Base-by-base conservation (phyloP, 1,139 yeast genomes). In the Kodamaea sp. region DNA sequence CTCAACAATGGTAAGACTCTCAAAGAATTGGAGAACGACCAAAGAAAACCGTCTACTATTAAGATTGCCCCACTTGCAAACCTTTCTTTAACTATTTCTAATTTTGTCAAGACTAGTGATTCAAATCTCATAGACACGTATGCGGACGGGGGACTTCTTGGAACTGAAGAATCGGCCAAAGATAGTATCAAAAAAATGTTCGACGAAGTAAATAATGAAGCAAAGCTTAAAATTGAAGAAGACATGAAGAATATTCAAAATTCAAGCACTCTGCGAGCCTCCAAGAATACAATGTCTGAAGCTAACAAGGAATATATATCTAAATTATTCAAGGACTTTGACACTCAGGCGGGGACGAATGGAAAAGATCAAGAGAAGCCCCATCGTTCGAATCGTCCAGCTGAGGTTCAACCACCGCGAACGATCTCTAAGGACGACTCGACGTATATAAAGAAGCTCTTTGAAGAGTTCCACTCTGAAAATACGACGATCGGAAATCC, bases 41-140 rank as follows among this genome's bases (percentile, higher is more conserved):
- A 35, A 26, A 28, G 28, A 1, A 26, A 34, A 2, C 28, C 28
- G 5, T 18, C 22, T 9, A 20, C 23, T 9, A 54, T 64, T 9
- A 44, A 63, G 52, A 61, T 81, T 4, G 50, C 74, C 35, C 81
- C 84, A 0, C 51, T 80, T 25, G 57, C 65, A 2, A 70, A 72
- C 38, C 57, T 80, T 42, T 73, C 76, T 13, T 56, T 83, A 38
- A 64, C 70, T 0, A 59, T 82, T 2, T 66, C 82, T 1, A 76
- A 75, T 37, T 78, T 84, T 50, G 76, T 70, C 14, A 63, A 65
- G 7, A 45, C 70, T 0, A 62, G 63, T 22, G 65, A 60, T 10
- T 58, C 63, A 7, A 66, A 63, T 37, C 64, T 78, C 4, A 70
- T 80, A 7, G 76, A 79, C 36, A 63, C 70, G n/a, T 75, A 77